phyloP scores from a whole-genome alignment of 192 early-diverging fungal genomes.

The Phycomyces blakesleeanus region DNA sequence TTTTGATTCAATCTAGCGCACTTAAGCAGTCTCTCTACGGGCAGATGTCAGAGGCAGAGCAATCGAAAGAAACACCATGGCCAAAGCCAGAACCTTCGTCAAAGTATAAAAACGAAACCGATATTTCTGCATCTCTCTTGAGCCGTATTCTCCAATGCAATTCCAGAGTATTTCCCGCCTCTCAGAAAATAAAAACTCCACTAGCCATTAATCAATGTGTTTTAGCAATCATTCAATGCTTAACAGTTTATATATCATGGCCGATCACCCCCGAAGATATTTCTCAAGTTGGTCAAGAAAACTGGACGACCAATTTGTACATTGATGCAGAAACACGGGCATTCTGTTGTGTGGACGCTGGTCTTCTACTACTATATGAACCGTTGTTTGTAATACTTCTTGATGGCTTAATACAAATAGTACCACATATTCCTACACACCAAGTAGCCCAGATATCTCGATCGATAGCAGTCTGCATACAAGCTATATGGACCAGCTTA shows the following conservation, averaged over 20 bases:
- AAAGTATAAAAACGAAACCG: neutral
- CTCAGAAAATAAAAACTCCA: neutral
- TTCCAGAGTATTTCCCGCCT: neutral
- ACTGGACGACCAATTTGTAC: neutral
- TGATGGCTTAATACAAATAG: conserved; percentile 9
- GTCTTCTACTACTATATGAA: neutral
- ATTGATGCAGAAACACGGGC: conserved; percentile 7
- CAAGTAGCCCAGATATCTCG: neutral
- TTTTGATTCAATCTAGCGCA: neutral
- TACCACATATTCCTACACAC: neutral
- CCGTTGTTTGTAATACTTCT: neutral
- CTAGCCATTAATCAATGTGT: neutral
- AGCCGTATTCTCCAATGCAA: neutral
- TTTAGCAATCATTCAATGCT: neutral
- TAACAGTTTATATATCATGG: neutral
- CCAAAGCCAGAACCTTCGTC: no score
- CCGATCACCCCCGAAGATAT: neutral
- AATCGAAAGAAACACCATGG: no score
- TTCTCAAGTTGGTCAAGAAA: neutral
- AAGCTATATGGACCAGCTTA: conserved; percentile 3
- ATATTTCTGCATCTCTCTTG: neutral
- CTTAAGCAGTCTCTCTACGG: neutral
- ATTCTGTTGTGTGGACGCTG: neutral
- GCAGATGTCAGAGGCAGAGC: neutral
- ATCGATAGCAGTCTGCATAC: neutral